These are phyloP conservation scores for Yamadazyma trypodendri DNA, from an alignment of 1,139 yeast genomes.

Conservation along the genomic window DNA sequence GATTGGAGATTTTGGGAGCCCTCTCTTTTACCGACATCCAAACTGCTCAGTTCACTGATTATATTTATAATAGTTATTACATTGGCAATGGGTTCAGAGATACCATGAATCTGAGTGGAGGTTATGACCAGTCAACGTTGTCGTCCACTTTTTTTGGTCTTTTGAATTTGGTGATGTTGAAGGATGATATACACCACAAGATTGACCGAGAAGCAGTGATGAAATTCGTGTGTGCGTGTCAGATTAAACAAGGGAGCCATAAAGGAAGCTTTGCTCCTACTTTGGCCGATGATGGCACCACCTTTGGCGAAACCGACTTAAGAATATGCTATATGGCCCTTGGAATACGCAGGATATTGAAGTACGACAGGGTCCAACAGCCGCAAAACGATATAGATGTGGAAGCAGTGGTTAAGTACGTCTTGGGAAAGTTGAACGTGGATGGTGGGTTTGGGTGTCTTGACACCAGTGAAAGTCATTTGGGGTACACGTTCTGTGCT, in stretches of 20 bases:
- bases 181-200: constrained; percentile 34
- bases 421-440: constrained; percentile 43
- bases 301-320: constrained; percentile 67
- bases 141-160: constrained; percentile 71
- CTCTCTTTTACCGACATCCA: constrained; percentile 29
- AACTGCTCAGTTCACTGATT: constrained; percentile 34
- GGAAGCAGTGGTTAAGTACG: constrained; percentile 34
- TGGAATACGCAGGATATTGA: constrained; percentile 57
- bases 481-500: constrained; percentile 88
- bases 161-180: constrained; percentile 46
- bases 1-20: constrained; percentile 51
- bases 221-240: constrained; percentile 54
- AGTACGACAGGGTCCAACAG: constrained; percentile 28
- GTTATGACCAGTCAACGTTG: constrained; percentile 59
- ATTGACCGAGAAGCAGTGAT: constrained; percentile 48
- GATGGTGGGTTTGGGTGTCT: constrained; percentile 65
- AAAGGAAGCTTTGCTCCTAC: constrained; percentile 48
- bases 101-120: constrained; percentile 29
- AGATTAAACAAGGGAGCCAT: constrained; percentile 54
- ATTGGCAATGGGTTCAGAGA: constrained; percentile 52
- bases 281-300: constrained; percentile 25
- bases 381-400: constrained; percentile 42
- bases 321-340: constrained; percentile 76
- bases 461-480: constrained; percentile 65
- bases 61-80: constrained; percentile 49